Evolutionary conservation across 495 filamentous ascomycete species (phyloP), one percentile per base, ranked within the genome.

Genomic region (Oidiodendron maius): DNA sequence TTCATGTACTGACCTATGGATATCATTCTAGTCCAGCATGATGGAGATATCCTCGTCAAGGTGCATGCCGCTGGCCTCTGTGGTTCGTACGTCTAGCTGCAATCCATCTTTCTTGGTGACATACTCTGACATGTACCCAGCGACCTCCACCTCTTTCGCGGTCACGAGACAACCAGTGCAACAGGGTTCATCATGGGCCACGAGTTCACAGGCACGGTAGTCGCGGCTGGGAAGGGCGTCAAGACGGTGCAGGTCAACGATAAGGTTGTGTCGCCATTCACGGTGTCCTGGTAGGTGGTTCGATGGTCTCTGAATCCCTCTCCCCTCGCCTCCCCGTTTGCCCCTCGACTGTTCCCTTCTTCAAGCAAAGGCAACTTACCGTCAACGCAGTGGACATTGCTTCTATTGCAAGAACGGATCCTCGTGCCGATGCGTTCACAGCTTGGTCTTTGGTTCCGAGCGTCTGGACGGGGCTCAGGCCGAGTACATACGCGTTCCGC

Each of bases 391-490:
- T 68, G 76, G 78, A 42, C 70, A 82, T 26, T 96, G 90, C 68
- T 95, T 90, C 71, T 96, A 94, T 72, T 96, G 91, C 75, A 78
- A 70, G 38, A 77, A 84, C 53, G 83, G 82, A 16, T 83, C 75
- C 64, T 87, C 89, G 13, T 88, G 86, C n/a, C 83, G 90, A 45
- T 96, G 91, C 63, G 71, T 73, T 16, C 76, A 86, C 50, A 74
- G 69, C 20, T 61, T 74, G 18, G 72, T 95, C 2, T 93, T 93
- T 56, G 91, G 91, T 42, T 82, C 75, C 32, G 66, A 72, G 15
- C 64, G 61, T 5, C 70, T 95, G 24, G 88, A 95, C 58, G 91
- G 91, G 51, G 87, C 74, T 4, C 90, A 96, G 64, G 91, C 91
- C 26, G 83, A 95, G 71, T 95, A 84, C 65, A 86, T 93, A 30